A percentile compares a stretch with the other conserved stretches of the same genome.
These are phyloP conservation scores for Mycena amicta DNA, from an alignment of 768 basidiomycete species.

Conservation along the genomic window DNA sequence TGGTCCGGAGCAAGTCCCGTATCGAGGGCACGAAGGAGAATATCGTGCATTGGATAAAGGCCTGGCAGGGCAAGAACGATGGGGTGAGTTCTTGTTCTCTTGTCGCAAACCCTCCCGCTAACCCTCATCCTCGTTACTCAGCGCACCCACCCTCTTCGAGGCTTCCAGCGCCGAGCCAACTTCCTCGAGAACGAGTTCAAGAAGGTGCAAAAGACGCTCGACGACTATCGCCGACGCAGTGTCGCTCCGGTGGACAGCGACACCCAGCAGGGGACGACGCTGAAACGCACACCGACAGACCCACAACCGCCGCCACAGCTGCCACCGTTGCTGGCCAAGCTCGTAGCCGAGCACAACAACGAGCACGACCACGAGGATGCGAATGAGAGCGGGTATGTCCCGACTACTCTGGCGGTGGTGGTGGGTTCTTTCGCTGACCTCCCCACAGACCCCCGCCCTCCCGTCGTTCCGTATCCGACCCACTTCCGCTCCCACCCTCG, in stretches of 20 bases:
- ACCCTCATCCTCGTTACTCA: neutral
- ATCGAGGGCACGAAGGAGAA: neutral
- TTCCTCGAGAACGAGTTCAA: conserved; percentile 47
- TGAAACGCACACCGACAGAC: conserved; percentile 17
- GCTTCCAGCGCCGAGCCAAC: conserved; percentile 32
- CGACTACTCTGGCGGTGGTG: too few species aligned
- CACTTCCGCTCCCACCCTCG: conserved; percentile 6
- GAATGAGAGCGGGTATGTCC: conserved; percentile 2
- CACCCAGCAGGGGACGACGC: neutral
- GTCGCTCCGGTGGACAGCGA: neutral
- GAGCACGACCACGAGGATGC: neutral
- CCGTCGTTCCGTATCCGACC: conserved; percentile 19
- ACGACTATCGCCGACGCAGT: conserved; percentile 28
- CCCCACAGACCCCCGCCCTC: conserved; percentile 2
- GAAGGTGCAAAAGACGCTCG: conserved; percentile 41
- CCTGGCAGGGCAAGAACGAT: neutral
- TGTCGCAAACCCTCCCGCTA: neutral
- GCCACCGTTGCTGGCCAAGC: conserved; percentile 9
- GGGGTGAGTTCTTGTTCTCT: neutral
- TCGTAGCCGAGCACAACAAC: neutral
- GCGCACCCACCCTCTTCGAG: conserved; percentile 23
- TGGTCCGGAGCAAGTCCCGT: neutral
- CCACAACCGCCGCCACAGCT: conserved; percentile 15
- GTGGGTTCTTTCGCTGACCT: too few species aligned
- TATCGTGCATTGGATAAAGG: neutral